phyloP scores from a whole-genome alignment of 1,139 yeast species.

The Saccharomyces hybrid region DNA sequence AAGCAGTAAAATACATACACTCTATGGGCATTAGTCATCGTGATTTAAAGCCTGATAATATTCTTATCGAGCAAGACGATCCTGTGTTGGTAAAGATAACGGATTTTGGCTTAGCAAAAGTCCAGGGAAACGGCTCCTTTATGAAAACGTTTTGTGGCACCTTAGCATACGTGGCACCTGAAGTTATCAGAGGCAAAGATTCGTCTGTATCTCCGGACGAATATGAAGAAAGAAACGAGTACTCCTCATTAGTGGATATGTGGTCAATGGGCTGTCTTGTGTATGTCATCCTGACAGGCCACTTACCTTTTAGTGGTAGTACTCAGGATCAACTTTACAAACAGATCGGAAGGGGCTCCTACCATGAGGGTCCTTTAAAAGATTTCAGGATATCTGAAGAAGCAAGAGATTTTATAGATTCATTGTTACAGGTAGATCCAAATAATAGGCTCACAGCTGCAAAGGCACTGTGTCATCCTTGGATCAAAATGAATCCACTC shows the following conservation, averaged over 20 bases:
- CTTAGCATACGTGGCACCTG: slow-evolving; percentile 88
- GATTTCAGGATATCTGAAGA: slow-evolving; percentile 56
- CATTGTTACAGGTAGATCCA: slow-evolving; percentile 70
- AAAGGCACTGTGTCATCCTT: slow-evolving; percentile 64
- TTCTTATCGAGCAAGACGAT: slow-evolving; percentile 80
- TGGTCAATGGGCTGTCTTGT: slow-evolving; percentile 94
- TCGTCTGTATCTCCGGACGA: slow-evolving; percentile 28
- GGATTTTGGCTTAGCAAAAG: slow-evolving; percentile 86
- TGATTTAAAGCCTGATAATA: slow-evolving; percentile 89
- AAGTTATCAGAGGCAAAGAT: slow-evolving; percentile 68
- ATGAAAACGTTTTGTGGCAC: slow-evolving; percentile 90
- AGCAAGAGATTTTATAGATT: slow-evolving; percentile 61
- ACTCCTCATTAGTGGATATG: slow-evolving; percentile 84
- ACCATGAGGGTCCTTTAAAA: slow-evolving; percentile 69
- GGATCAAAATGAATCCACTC: slow-evolving; percentile 27
- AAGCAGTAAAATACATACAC: slow-evolving; percentile 83
- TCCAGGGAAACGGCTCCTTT: slow-evolving; percentile 66
- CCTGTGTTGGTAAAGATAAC: slow-evolving; percentile 86
- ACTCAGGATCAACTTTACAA: slow-evolving; percentile 80
- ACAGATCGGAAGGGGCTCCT: slow-evolving; percentile 69
- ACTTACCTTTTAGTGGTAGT: slow-evolving; percentile 85
- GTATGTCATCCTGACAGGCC: slow-evolving; percentile 83
- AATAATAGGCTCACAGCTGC: slow-evolving; percentile 59
- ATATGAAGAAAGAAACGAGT: slow-evolving; percentile 37
- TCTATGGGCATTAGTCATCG: slow-evolving; percentile 84